phyloP scores from a whole-genome alignment of 2,329 filamentous ascomycete genomes.

The Penicillium brasilianum region DNA sequence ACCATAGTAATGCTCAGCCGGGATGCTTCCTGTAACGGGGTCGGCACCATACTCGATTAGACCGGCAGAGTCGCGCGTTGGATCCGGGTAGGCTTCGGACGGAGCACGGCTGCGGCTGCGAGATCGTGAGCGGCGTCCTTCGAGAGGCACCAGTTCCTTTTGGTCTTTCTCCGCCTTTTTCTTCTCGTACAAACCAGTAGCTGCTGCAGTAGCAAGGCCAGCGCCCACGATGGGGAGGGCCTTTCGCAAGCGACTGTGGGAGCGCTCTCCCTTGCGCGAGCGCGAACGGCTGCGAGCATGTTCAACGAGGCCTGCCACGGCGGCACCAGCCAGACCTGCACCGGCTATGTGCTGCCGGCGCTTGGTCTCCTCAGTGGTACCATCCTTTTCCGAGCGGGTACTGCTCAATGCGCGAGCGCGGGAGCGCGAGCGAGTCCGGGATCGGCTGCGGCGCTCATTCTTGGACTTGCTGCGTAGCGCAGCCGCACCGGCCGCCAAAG shows the following conservation, averaged over 20 bases:
- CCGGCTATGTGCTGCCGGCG: slow-evolving; percentile 65
- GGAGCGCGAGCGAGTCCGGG: slow-evolving; percentile 54
- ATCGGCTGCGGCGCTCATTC: slow-evolving; percentile 54
- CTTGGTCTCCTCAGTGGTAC: slow-evolving; percentile 49
- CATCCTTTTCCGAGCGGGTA: slow-evolving; percentile 32
- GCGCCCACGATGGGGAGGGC: slow-evolving; percentile 66
- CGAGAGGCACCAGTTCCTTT: slow-evolving; percentile 49
- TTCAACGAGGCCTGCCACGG: slow-evolving; percentile 65
- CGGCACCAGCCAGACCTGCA: slow-evolving; percentile 66
- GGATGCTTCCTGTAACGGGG: slow-evolving; percentile 63
- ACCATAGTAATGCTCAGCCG: slow-evolving; percentile 53
- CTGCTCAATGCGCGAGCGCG: slow-evolving; percentile 42
- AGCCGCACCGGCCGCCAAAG: slow-evolving; percentile 64
- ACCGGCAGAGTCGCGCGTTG: slow-evolving; percentile 51
- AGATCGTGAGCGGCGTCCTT: slow-evolving; percentile 53
- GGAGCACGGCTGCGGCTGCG: slow-evolving; percentile 49
- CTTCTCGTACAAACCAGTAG: slow-evolving; percentile 67
- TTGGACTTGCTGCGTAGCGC: slow-evolving; percentile 60
- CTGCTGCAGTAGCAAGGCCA: slow-evolving; percentile 64
- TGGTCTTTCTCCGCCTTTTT: slow-evolving; percentile 64
- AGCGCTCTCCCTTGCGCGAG: slow-evolving; percentile 56
- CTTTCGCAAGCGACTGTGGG: slow-evolving; percentile 60
- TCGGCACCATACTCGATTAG: slow-evolving; percentile 69
- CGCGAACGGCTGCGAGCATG: slow-evolving; percentile 63
- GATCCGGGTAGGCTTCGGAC: slow-evolving; percentile 48